Conservation (phyloP, 2,329 filamentous ascomycete genomes). For the Venturia asperata region DNA sequence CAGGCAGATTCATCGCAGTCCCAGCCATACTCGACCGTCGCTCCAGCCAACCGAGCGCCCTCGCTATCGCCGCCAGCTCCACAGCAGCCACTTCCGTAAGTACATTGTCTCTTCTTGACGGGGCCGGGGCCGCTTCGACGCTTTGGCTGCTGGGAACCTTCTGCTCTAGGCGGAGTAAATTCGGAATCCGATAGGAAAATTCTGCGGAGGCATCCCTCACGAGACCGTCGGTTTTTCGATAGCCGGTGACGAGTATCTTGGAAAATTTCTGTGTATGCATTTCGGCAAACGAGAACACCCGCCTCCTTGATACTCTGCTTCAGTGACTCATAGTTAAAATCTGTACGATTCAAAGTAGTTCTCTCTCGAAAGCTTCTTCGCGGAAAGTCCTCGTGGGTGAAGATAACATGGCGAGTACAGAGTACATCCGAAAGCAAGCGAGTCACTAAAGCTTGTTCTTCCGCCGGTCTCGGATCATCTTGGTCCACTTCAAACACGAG, state of each 20-base stretch:
- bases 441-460: not conserved
- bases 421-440: not conserved
- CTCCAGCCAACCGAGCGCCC: not conserved
- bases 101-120: not conserved
- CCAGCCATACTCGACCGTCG: not conserved
- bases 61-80: conserved; percentile 12
- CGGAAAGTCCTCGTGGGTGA: not conserved
- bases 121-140: not conserved
- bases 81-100: conserved; percentile 10
- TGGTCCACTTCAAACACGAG: conserved; percentile 1
- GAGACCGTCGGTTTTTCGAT: no score
- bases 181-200: not conserved
- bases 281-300: conserved; percentile 9
- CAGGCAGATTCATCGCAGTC: not conserved
- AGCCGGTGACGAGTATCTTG: not conserved
- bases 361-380: conserved; percentile 8
- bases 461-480: not conserved
- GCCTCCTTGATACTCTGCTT: not conserved
- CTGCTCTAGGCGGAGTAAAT: not conserved
- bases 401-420: not conserved
- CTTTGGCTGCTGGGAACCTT: not conserved
- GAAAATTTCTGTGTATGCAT: not conserved
- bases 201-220: not conserved
- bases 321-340: not conserved
- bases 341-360: not conserved